These are phyloP conservation scores for Volvox carteri DNA, from an alignment of 163 green algal genomes.

Conservation along the genomic window DNA sequence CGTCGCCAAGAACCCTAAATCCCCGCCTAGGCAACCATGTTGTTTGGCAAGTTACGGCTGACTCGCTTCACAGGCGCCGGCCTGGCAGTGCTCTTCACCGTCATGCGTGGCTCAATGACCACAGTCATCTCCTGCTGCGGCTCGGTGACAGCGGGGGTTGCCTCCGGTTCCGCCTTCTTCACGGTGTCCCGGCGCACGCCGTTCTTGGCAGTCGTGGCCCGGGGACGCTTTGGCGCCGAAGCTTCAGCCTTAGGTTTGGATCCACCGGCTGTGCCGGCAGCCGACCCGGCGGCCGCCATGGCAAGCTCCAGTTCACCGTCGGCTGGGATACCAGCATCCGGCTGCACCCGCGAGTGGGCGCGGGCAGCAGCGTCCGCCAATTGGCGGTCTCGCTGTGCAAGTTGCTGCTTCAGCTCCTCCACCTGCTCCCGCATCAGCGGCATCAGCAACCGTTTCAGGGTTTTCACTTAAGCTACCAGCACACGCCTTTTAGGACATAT, in stretches of 20 bases:
- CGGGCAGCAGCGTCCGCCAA: neutral
- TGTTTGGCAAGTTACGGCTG: too few relatives aligned
- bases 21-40: too few relatives aligned
- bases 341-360: neutral
- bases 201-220: constrained; percentile 36
- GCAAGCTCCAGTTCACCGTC: constrained; percentile 19
- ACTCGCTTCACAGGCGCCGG: neutral
- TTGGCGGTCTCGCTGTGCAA: neutral
- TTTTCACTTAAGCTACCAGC: neutral
- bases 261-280: neutral
- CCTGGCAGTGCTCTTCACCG: neutral
- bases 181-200: neutral
- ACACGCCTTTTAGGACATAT: neutral
- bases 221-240: constrained; percentile 17
- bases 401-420: constrained; percentile 21
- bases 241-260: neutral
- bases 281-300: neutral
- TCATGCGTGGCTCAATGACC: too few relatives aligned
- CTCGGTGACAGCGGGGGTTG: neutral
- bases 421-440: neutral
- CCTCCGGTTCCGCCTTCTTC: neutral
- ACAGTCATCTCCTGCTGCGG: neutral
- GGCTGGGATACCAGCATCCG: neutral
- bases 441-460: neutral
- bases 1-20: too few relatives aligned